Base-by-base conservation (phyloP, 108 stramenopile species). In the Pseudonitzschia pungens region DNA sequence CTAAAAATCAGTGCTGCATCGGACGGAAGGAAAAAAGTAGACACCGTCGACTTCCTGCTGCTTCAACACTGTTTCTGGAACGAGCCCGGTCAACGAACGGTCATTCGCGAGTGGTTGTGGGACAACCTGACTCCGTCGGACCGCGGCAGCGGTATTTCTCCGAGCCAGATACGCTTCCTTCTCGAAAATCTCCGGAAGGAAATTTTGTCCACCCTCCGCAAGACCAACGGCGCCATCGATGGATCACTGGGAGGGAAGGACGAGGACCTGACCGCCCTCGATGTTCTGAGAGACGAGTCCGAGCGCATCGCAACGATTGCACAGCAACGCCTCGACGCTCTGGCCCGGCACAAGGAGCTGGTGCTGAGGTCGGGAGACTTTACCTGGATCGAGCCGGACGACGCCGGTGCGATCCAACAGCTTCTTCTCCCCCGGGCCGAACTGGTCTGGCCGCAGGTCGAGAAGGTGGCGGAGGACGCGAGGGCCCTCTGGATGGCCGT, bases 11-110 rank as follows among this genome's bases (percentile, higher is more conserved):
- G 86, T 52, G 91, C 91, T 12, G 85, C 84, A 57, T 76, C 83
- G 12, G 77, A 89, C 58, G 87, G 88, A 21, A 70, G 91, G 16
- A 16, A 54, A 22, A 64, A 65, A 29, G 89, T 92, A 10, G 88
- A 88, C 65, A 68, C 77, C 11, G 74, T 89, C 16, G 91, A 92
- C 59, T 83, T 79, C 58, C 65, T 89, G 15, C 68, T 92, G 44
- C 75, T 88, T 11, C 79, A 86, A 69, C 81, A 89, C 66, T 74
- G 84, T 21, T 40, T 92, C 9, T 92, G 91, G 91, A 67, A 80
- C 28, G 40, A 72, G 21, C 88, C 91, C 0, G 84, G 88, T 43
- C 80, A 88, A 50, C 76, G 75, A 51, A 59, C 21, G 28, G 42
- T 58, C 1, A 73, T 92, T 15, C 74, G 74, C 53, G 85, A 87